Conservation (phyloP, 495 filamentous ascomycete species). For the Trichoderma reesei region DNA sequence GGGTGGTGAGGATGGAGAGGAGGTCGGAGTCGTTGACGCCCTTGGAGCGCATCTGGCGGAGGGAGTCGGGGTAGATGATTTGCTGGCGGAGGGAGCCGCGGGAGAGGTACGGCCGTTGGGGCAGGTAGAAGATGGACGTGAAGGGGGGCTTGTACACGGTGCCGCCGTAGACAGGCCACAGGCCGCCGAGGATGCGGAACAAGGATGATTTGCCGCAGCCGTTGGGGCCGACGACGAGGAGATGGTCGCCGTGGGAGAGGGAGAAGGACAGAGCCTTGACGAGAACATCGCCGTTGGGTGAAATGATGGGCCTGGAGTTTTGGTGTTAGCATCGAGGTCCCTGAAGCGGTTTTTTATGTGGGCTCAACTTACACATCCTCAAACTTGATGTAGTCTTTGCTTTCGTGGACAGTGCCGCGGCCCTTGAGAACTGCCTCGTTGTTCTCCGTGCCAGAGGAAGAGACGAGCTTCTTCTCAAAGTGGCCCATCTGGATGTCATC, state of each 20-base stretch:
- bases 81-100: slow-evolving; percentile 85
- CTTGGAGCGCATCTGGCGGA: slow-evolving; percentile 76
- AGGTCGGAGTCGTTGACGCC: slow-evolving; percentile 78
- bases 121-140: slow-evolving; percentile 94
- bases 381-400: slow-evolving; percentile 69
- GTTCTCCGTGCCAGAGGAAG: slow-evolving; percentile 66
- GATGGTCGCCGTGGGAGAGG: slow-evolving; percentile 75
- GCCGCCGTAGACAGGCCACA: slow-evolving; percentile 98
- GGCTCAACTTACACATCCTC: slow-evolving; percentile 50
- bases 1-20: slow-evolving; percentile 59
- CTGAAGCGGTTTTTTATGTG: no score
- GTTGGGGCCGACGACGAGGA: slow-evolving; percentile 92
- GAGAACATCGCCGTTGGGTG: slow-evolving; percentile 88
- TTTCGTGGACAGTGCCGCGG: slow-evolving; percentile 67
- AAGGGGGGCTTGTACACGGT: slow-evolving; percentile 81
- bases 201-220: slow-evolving; percentile 94
- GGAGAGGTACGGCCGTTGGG: slow-evolving; percentile 87
- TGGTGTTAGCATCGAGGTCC: neutral
- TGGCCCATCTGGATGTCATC: slow-evolving; percentile 79
- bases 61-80: slow-evolving; percentile 89
- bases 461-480: slow-evolving; percentile 93
- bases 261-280: slow-evolving; percentile 76
- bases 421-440: slow-evolving; percentile 71
- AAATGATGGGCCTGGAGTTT: slow-evolving; percentile 65
- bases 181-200: slow-evolving; percentile 89